phyloP scores from a whole-genome alignment of 345 rosid species.

The Lumnitzera littorea region DNA sequence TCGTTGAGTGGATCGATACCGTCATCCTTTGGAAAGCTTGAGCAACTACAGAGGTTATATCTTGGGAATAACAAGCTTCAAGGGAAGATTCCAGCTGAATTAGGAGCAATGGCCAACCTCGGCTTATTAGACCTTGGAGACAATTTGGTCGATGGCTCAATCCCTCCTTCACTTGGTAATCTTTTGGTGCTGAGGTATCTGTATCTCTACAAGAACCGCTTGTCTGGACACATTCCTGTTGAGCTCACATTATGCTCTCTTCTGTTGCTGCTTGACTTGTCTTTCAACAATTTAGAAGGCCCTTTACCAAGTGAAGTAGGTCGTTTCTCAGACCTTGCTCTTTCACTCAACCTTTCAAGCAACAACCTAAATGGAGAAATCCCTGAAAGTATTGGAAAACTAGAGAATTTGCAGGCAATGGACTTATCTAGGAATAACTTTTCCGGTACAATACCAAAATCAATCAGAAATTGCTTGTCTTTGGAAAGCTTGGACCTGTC shows the following conservation, averaged over 20 bases:
- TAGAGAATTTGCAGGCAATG: conserved; percentile 7
- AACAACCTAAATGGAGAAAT: conserved; percentile 11
- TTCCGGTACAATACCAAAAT: conserved; percentile 6
- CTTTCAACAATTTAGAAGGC: conserved; percentile 10
- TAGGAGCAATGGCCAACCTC: conserved; percentile 9
- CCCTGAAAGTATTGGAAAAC: conserved; percentile 9
- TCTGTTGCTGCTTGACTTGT: conserved; percentile 10
- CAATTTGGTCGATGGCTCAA: conserved; percentile 7
- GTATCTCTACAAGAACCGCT: conserved; percentile 1
- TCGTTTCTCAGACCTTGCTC: conserved; percentile 1
- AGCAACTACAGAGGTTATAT: conserved; percentile 6
- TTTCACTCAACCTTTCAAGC: conserved; percentile 13
- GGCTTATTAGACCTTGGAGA: conserved; percentile 12
- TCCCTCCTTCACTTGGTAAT: conserved; percentile 13
- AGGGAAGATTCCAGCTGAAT: conserved; percentile 3
- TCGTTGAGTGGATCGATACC: conserved; percentile 4
- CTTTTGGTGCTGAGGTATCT: conserved; percentile 12
- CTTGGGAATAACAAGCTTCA: conserved; percentile 9
- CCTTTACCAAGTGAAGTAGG: conserved; percentile 5
- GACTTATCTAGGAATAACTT: conserved; percentile 9
- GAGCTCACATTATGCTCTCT: conserved; percentile 5
- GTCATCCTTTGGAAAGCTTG: conserved; percentile 6
- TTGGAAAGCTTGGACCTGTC: conserved; percentile 10
- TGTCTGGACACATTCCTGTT: conserved; percentile 8
- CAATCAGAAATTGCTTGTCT: conserved; percentile 4